Base-by-base conservation (phyloP, 1,284 basidiomycete species). In the Puccinia brachypodii region DNA sequence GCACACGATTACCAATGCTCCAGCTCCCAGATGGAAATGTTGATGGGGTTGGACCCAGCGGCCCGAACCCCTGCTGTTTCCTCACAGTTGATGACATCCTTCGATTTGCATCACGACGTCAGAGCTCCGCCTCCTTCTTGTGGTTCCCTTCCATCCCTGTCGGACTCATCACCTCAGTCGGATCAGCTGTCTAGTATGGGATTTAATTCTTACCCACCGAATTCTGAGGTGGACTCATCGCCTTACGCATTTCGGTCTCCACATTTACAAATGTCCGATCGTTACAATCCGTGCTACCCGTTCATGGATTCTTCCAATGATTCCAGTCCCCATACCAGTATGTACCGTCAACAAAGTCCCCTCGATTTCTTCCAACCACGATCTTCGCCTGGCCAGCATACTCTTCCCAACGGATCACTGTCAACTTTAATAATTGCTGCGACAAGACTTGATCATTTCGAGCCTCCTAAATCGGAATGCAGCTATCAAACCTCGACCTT, bases 391-490 rank as follows among this genome's bases (percentile, higher is more conserved):
- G 33, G 19, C 13, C 50, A 73, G 38, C 33, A 44, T 28, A 40
- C 25, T 33, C 31, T 56, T 8, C 28, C 42, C 47, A 38, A 50
- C 33, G 71, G 36, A 73, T 56, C 50, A n/a, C 25, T 73, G 16
- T 73, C 71, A 56, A 50, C 31, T n/a, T 58, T 73, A 25, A 50
- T 73, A 19, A 56, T 73, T 40, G 71, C 71, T 22, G 11, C 71
- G 16, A 73, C 44, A 53, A 44, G 44, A 38, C 31, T 56, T 6
- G 71, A 73, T 72, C 69, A 72, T 50, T 56, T 53, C 47, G 71
- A 73, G 28, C 33, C 71, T 25, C 6, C 13, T 3, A 36, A 36
- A 42, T 42, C 22, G 22, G 71, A 58, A 38, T 73, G 47, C 56
- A 56, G 33, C 47, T 58, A 73, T 73, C 50, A 56, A 56, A 11